Evolutionary conservation across 441 rosid species (phyloP), one percentile per base, ranked within the genome.

Genomic region (Hura crepitans): DNA sequence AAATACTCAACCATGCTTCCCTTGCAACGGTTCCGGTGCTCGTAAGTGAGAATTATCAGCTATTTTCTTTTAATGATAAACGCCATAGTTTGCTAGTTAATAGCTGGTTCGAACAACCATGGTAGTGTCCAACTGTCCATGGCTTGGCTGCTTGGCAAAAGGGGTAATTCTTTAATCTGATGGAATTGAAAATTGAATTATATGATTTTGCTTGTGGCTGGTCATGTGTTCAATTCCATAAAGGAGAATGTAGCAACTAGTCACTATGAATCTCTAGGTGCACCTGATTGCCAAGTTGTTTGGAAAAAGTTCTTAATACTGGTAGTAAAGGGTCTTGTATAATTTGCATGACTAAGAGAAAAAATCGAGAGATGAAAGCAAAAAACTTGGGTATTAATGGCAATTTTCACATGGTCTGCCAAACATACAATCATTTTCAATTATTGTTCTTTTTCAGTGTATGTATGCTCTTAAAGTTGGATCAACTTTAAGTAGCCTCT

Each of bases 1-100:
- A 3, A 94, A 91, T 53, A 94, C 96, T 0, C 99, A 94, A 76
- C 90, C 94, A 9, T 94, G 97, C 83, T 94, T 94, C 74, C 99
- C 99, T 37, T 94, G 99, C 75, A 76, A 65, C 65, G 99, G 99
- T 76, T 70, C 91, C n/a, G 99, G 99, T 62, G 97, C 97, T 64
- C 97, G 99, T 94, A 85, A 77, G 97, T 31, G 30, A 25, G 42
- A 42, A 37, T 11, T 18, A 56, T 55, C 59, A 27, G 17, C 28
- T 55, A 25, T 11, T 27, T n/a, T 55, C 4, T 55, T 55, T 23
- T 55, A 25, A 5, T 25, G 6, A 25, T 55, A 0, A 55, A 55
- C 12, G 27, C 17, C 17, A 22, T 2, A 55, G 27, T 30, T 53
- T 53, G 27, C 57, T 35, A 5, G 4, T 35, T 53, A 22, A 53